Base-by-base conservation (phyloP, 768 basidiomycete genomes). In the Cystofilobasidium bisporidii region DNA sequence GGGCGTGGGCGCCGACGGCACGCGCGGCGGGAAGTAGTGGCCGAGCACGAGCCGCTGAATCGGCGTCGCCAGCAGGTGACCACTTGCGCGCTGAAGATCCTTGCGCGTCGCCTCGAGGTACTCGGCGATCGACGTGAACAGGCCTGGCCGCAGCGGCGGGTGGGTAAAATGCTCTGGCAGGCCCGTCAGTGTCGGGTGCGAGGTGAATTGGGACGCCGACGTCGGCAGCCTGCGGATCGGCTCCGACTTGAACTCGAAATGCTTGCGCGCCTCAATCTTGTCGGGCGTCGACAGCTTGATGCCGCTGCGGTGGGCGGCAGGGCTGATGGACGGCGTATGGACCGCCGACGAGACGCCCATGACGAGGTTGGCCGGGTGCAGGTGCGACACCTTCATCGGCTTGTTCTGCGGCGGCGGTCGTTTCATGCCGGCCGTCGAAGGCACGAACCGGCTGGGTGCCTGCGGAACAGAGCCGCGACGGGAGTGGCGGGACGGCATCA, bases 1-100 rank as follows among this genome's bases (percentile, higher is more conserved):
- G n/a, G 14, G 32, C 38, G 32, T 26, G 2, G n/a, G 33, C 20
- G 5, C 22, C 8, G 38, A 5, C 17, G 9, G 3, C 22, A 36
- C 32, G 32, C 58, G 58, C 20, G 55, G 62, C 26, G 63, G 55
- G 47, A 69, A 64, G 59, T 64, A 69, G 63, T 69, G 61, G 15
- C 59, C 57, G 36, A 69, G 62, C 24, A 45, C 50, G 38, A 69
- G 68, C 33, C 68, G 63, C 38, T 69, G 68, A 28, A 69, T 61
- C 15, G 68, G 68, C 3, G 68, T 69, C 1, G 68, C 62, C 2
- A 17, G 18, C 50, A 41, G 18, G 33, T 30, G 63, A 20, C 30
- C 38, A 43, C 26, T 22, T 24, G 24, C 2, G 18, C 17, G 36
- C 3, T 30, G 30, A 0, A 9, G 17, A n/a, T 26, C 36, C 3